phyloP scores from a whole-genome alignment of 495 filamentous ascomycete species.

The Rostrohypoxylon terebratum region DNA sequence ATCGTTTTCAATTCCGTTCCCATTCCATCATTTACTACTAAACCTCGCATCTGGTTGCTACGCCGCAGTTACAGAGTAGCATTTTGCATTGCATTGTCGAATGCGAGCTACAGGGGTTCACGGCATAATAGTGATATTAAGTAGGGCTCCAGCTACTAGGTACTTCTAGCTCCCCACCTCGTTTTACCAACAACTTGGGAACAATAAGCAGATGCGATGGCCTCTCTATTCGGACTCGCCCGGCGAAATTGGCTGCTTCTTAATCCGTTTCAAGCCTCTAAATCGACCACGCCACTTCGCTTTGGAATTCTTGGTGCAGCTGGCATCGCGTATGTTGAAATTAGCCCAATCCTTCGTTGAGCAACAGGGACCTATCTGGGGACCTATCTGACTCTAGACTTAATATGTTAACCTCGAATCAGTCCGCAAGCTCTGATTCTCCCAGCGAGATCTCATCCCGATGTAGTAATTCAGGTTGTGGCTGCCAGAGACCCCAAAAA shows the following conservation, averaged over 20 bases:
- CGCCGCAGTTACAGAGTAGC: background rate
- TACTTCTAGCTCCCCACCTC: background rate
- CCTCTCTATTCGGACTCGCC: conserved; percentile 44
- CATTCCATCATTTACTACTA: background rate
- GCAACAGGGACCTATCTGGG: background rate
- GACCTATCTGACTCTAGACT: background rate
- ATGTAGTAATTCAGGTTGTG: conserved; percentile 68
- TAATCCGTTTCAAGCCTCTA: conserved; percentile 49
- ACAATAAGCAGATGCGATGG: conserved; percentile 30
- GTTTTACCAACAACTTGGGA: background rate
- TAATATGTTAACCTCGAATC: background rate
- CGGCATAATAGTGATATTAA: background rate
- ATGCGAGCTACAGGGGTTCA: conserved; percentile 2
- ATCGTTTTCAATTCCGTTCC: background rate
- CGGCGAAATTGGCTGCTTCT: conserved; percentile 49
- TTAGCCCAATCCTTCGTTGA: background rate
- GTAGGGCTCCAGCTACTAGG: background rate
- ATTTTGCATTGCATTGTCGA: conserved; percentile 12
- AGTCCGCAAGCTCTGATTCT: conserved; percentile 66
- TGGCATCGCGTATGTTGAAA: conserved; percentile 56
- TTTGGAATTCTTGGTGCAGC: conserved; percentile 65
- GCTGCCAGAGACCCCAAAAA: conserved; percentile 66
- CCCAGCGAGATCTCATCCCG: conserved; percentile 69
- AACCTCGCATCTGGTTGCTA: conserved; percentile 7
- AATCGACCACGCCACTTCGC: conserved; percentile 52